These are phyloP conservation scores for Dentipellis sp. DNA, from an alignment of 768 basidiomycete species.

Conservation along the genomic window DNA sequence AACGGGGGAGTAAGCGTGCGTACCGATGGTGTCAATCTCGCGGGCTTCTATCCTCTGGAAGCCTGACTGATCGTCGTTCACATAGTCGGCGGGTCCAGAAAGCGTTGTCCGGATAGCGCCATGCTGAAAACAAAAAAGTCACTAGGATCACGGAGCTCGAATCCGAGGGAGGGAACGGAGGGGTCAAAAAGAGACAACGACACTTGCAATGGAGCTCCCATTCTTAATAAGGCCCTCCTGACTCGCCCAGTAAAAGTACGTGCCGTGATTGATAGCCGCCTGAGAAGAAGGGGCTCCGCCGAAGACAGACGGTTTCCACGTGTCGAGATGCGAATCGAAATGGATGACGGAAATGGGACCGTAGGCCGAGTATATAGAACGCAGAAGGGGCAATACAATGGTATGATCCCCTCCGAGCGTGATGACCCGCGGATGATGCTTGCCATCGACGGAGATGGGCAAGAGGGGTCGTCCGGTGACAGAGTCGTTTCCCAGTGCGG, in stretches of 20 bases:
- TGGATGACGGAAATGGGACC: slow-evolving; percentile 79
- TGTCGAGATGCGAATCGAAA: slow-evolving; percentile 81
- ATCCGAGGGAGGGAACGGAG: slow-evolving; percentile 10
- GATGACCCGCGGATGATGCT: slow-evolving; percentile 69
- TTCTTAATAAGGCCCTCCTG: slow-evolving; percentile 75
- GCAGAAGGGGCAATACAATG: slow-evolving; percentile 56
- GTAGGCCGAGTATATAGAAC: slow-evolving; percentile 69
- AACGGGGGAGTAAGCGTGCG: slow-evolving; percentile 7
- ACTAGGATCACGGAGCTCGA: slow-evolving; percentile 68
- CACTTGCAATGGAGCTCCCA: slow-evolving; percentile 78
- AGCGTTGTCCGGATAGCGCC: slow-evolving; percentile 83
- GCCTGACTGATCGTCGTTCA: slow-evolving; percentile 67
- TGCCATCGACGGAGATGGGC: slow-evolving; percentile 60
- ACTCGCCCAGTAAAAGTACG: slow-evolving; percentile 86
- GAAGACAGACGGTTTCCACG: slow-evolving; percentile 69
- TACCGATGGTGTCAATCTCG: slow-evolving; percentile 77
- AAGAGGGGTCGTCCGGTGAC: slow-evolving; percentile 45
- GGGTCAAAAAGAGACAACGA: slow-evolving; percentile 22
- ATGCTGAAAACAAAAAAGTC: slow-evolving; percentile 43
- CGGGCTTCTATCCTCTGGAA: slow-evolving; percentile 79
- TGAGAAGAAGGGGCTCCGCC: slow-evolving; percentile 65
- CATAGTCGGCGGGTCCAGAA: slow-evolving; percentile 68
- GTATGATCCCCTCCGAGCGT: slow-evolving; percentile 88
- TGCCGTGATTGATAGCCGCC: slow-evolving; percentile 78
- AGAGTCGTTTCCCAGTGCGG: slow-evolving; percentile 54